Evolutionary conservation across 1,139 yeast species (phyloP).

Genomic region (Sugiyamaella castrensis): DNA sequence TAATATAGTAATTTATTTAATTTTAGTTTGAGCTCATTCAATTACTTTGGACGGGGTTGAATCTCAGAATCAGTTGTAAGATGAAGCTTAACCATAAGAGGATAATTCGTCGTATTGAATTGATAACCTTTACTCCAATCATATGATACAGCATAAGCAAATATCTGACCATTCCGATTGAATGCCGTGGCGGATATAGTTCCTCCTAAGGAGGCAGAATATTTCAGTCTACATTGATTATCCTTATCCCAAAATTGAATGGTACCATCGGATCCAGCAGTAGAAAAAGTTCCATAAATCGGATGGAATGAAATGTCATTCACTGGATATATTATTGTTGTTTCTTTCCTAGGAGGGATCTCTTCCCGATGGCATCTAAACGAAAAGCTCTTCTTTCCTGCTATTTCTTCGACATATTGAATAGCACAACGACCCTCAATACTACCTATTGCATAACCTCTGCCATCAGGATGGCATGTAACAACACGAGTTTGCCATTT

Average conservation of each 20-base stretch:
- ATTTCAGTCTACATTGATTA: slow-evolving; percentile 80
- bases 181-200: slow-evolving; percentile 77
- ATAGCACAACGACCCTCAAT: slow-evolving; percentile 97
- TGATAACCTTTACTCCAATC: slow-evolving; percentile 90
- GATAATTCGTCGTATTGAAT: slow-evolving; percentile 71
- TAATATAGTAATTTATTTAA: background rate
- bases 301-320: slow-evolving; percentile 88
- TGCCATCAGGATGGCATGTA: slow-evolving; percentile 82
- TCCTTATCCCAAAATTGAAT: slow-evolving; percentile 97
- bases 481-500: slow-evolving; percentile 87
- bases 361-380: slow-evolving; percentile 86
- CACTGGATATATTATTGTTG: slow-evolving; percentile 63
- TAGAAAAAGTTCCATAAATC: slow-evolving; percentile 79
- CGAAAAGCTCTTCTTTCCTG: slow-evolving; percentile 73
- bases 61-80: slow-evolving; percentile 36
- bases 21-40: too few relatives aligned
- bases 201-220: slow-evolving; percentile 68
- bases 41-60: slow-evolving; percentile 4
- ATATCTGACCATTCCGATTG: slow-evolving; percentile 76
- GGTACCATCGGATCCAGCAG: slow-evolving; percentile 94
- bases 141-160: slow-evolving; percentile 89
- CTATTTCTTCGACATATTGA: slow-evolving; percentile 81
- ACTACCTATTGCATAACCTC: slow-evolving; percentile 90
- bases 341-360: slow-evolving; percentile 42
- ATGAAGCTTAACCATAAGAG: slow-evolving; percentile 76